Conservation (phyloP, 2,329 filamentous ascomycete genomes). For the Leptographium lundbergii region DNA sequence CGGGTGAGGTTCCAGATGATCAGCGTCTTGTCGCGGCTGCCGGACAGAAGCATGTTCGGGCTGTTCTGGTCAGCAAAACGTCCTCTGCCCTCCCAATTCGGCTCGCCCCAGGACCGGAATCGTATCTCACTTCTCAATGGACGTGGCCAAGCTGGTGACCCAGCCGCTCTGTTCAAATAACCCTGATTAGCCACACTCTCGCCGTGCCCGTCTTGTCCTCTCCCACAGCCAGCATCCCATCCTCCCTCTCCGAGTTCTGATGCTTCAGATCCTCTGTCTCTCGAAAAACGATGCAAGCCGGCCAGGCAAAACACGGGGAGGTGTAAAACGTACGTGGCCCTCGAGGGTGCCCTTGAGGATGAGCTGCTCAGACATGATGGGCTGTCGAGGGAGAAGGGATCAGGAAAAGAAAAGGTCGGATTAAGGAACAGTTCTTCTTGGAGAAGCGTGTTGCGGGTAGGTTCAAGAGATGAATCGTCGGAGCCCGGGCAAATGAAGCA, state of each 20-base stretch:
- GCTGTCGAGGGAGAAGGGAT: constrained; percentile 13
- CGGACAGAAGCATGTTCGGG: constrained; percentile 99
- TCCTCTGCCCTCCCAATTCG: not conserved
- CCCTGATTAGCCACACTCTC: constrained; percentile 4
- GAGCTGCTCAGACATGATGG: constrained; percentile 77
- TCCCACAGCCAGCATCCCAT: not conserved
- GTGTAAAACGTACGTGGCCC: constrained; percentile 63
- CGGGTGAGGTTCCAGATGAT: constrained; percentile 99
- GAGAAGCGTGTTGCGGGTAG: not conserved
- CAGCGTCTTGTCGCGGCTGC: constrained; percentile 92
- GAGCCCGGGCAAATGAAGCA: constrained; percentile 1
- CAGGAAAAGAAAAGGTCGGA: not conserved
- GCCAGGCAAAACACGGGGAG: constrained; percentile 3
- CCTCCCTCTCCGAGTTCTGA: not conserved
- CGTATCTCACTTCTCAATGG: constrained; percentile 82
- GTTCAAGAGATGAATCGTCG: not conserved
- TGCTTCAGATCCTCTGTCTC: not conserved
- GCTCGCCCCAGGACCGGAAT: constrained; percentile 1
- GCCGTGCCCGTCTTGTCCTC: not conserved
- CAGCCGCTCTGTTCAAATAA: constrained; percentile 60
- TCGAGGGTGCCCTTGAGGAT: constrained; percentile 94
- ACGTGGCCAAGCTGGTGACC: constrained; percentile 97
- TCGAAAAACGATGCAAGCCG: not conserved
- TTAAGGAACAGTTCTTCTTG: not conserved
- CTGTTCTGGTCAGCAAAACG: constrained; percentile 24